Evolutionary conservation across 768 basidiomycete genomes (phyloP).

Genomic region (Serendipita sp.): DNA sequence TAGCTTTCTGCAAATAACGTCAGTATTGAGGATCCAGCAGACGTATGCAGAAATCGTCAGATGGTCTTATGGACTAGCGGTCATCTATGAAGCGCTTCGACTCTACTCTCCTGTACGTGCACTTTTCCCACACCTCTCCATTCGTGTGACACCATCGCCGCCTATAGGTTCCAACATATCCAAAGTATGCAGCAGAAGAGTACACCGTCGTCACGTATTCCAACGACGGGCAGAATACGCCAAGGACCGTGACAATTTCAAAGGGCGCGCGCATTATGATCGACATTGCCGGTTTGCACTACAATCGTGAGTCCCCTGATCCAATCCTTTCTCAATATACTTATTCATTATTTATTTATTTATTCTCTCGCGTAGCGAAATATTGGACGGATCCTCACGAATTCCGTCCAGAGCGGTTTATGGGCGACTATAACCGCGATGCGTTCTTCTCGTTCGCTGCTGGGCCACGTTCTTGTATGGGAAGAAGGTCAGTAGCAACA

Average conservation of each 20-base stretch:
- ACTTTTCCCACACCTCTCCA: neutral
- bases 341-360: neutral
- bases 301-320: conserved; percentile 9
- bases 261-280: neutral
- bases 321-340: neutral
- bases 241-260: neutral
- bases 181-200: conserved; percentile 18
- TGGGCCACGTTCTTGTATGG: neutral
- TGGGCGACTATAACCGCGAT: conserved; percentile 9
- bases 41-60: neutral
- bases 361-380: neutral
- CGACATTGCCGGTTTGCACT: conserved; percentile 2
- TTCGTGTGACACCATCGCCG: neutral
- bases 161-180: conserved; percentile 14
- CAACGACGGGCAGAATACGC: conserved; percentile 4
- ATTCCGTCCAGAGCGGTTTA: conserved; percentile 9
- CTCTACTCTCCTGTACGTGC: neutral
- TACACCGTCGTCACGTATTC: conserved; percentile 14
- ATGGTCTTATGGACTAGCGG: neutral
- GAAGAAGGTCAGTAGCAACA: neutral
- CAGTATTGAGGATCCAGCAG: neutral
- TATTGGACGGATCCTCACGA: conserved; percentile 6
- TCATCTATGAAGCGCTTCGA: neutral
- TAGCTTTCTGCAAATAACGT: neutral
- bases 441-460: conserved; percentile 8